Evolutionary conservation across 73 alveolate genomes (phyloP).

Genomic region (Loxodes magnus): DNA sequence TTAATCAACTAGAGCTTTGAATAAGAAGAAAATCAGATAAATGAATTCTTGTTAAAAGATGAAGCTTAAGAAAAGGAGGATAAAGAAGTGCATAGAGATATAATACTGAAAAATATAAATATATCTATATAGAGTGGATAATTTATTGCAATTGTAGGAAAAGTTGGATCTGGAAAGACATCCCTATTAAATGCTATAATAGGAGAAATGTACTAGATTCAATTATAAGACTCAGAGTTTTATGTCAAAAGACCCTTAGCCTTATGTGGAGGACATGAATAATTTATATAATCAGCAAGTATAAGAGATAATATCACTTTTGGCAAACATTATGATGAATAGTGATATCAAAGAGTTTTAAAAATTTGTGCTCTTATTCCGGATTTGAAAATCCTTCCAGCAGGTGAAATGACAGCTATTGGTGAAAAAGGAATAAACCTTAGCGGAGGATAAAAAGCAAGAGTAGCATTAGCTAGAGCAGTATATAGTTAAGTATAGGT

Average conservation of each 20-base stretch:
- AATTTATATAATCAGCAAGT: slow-evolving; percentile 70
- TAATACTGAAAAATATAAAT: slow-evolving; percentile 39
- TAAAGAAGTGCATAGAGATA: slow-evolving; percentile 13
- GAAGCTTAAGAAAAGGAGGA: slow-evolving; percentile 17
- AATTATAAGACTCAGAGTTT: slow-evolving; percentile 15
- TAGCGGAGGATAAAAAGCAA: slow-evolving; percentile 66
- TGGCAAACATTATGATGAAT: slow-evolving; percentile 39
- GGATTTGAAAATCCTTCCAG: slow-evolving; percentile 41
- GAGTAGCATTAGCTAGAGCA: slow-evolving; percentile 56
- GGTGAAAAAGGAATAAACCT: slow-evolving; percentile 66
- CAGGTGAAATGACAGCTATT: slow-evolving; percentile 56
- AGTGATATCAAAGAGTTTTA: slow-evolving; percentile 38
- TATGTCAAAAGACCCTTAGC: no score
- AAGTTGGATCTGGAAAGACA: slow-evolving; percentile 89
- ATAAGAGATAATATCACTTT: slow-evolving; percentile 48
- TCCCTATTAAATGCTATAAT: slow-evolving; percentile 49
- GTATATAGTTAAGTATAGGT: slow-evolving; percentile 39
- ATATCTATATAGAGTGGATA: slow-evolving; percentile 50
- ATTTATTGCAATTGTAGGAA: slow-evolving; percentile 74
- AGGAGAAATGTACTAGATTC: slow-evolving; percentile 18
- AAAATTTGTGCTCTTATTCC: slow-evolving; percentile 33
- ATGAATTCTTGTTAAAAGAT: slow-evolving; percentile 35
- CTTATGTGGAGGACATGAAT: no score
- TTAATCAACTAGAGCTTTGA: no score
- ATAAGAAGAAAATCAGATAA: slow-evolving; percentile 3